Evolutionary conservation across 139 green algal genomes (phyloP).

Genomic region (Dunaliella sp.): DNA sequence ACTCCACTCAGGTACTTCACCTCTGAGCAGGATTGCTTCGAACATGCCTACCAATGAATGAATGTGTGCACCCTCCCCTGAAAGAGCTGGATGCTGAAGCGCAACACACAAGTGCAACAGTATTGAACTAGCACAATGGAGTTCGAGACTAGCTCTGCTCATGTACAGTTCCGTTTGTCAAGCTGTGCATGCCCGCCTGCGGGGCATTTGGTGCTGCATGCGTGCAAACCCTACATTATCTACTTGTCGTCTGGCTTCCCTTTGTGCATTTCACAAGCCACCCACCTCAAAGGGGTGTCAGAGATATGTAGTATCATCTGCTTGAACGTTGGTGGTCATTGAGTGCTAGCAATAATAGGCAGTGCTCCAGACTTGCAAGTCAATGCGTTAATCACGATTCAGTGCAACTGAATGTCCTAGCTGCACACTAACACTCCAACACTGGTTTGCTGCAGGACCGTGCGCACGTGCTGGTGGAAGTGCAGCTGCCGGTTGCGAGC

Average conservation of each 20-base stretch:
- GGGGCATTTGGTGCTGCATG: too few relatives aligned
- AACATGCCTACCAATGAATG: background rate
- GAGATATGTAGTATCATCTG: too few relatives aligned
- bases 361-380: background rate
- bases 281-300: too few relatives aligned
- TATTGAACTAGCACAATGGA: background rate
- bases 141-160: background rate
- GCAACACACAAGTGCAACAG: background rate
- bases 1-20: conserved; percentile 24
- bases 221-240: too few relatives aligned
- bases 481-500: conserved; percentile 58
- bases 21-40: background rate
- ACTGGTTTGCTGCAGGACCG: conserved; percentile 15
- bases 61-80: background rate
- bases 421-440: conserved; percentile 1
- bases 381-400: too few relatives aligned
- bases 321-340: too few relatives aligned
- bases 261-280: too few relatives aligned
- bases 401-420: too few relatives aligned
- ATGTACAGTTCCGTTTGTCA: background rate
- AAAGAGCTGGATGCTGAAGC: background rate
- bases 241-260: too few relatives aligned
- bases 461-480: conserved; percentile 38
- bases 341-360: background rate
- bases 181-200: too few relatives aligned